Evolutionary conservation across 176 grass and related monocot genomes (phyloP).

Genomic region (Olyra latifolia): DNA sequence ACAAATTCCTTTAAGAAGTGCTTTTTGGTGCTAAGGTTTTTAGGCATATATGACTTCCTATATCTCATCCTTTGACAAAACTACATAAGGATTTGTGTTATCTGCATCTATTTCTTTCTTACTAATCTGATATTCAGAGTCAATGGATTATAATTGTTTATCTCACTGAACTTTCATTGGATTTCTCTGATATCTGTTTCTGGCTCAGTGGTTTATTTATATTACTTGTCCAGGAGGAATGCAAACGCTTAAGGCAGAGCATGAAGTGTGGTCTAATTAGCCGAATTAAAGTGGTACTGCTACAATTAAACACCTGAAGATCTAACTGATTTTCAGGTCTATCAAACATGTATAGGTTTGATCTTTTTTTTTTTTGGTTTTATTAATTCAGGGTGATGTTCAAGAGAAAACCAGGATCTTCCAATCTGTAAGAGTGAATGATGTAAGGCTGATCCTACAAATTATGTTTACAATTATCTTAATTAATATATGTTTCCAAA

Average conservation of each 20-base stretch:
- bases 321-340: slow-evolving; percentile 21
- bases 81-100: neutral
- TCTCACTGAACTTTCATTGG: slow-evolving; percentile 4
- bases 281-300: slow-evolving; percentile 89
- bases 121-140: neutral
- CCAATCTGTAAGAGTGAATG: slow-evolving; percentile 82
- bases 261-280: slow-evolving; percentile 75
- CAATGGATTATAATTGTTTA: neutral
- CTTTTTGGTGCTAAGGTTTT: slow-evolving; percentile 2
- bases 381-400: slow-evolving; percentile 64
- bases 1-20: neutral
- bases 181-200: slow-evolving; percentile 37
- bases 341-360: slow-evolving; percentile 35
- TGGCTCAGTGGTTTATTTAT: slow-evolving; percentile 27
- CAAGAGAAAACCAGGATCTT: slow-evolving; percentile 75
- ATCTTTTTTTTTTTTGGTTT: slow-evolving; percentile 40
- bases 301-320: slow-evolving; percentile 31
- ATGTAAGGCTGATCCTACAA: slow-evolving; percentile 52
- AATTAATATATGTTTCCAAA: slow-evolving; percentile 3
- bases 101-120: neutral
- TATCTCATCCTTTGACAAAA: neutral
- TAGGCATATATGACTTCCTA: neutral
- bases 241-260: slow-evolving; percentile 86
- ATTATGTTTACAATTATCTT: slow-evolving; percentile 13
- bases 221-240: slow-evolving; percentile 82